Percentiles rank a stretch among this genome's conserved stretches.
These are phyloP conservation scores for Vaccinium macrocarpon DNA, from an alignment of 148 eudicot species.

Conservation along the genomic window DNA sequence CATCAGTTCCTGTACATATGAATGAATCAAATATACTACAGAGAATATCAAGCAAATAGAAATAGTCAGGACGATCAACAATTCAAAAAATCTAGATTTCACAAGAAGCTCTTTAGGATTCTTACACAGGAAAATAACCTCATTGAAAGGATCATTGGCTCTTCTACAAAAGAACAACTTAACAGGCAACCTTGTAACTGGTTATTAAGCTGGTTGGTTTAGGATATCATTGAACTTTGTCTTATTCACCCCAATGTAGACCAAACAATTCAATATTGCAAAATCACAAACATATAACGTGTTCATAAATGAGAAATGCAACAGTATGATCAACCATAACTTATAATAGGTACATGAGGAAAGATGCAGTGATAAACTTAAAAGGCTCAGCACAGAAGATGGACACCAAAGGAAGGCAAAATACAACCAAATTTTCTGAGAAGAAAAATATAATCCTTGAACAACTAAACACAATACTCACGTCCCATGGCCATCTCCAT, in stretches of 20 bases:
- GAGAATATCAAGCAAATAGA: conserved; percentile 2
- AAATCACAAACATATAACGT: background rate
- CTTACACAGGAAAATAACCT: background rate
- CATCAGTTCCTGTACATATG: background rate
- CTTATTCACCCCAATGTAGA: background rate
- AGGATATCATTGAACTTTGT: background rate
- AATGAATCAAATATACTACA: background rate
- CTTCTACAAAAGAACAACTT: background rate
- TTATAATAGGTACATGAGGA: background rate
- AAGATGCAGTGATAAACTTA: background rate
- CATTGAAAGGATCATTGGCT: background rate
- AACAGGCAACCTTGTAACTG: background rate
- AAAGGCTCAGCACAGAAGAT: background rate
- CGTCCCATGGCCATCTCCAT: conserved; percentile 99
- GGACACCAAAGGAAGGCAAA: background rate
- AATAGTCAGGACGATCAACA: background rate
- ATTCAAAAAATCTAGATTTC: background rate
- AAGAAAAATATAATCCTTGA: background rate
- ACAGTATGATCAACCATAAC: background rate
- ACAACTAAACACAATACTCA: conserved; percentile 39
- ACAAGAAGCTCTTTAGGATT: background rate
- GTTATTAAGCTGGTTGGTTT: background rate
- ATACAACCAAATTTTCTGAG: conserved; percentile 1
- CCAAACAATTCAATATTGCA: background rate
- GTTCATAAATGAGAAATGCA: background rate